Base-by-base conservation (phyloP, 805 yeast species). In the Peterozyma toletana region DNA sequence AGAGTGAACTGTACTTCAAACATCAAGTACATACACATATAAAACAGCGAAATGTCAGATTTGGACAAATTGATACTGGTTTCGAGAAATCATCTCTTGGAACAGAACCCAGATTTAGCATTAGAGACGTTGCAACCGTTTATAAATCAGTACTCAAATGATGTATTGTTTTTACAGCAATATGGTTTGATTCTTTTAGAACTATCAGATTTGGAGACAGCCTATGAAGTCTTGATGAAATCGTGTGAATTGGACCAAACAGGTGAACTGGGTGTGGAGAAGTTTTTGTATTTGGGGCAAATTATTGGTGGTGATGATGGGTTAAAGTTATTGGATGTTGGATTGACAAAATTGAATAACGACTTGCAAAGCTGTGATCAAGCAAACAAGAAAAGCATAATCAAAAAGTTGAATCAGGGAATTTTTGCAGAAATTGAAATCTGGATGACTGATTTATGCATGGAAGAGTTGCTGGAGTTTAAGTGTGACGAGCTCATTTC, bases 371-470 rank as follows among this genome's bases (percentile, higher is more conserved):
- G 52, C 2, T 58, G 15, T 9, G 17, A 29, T 11, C 18, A 29
- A 17, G 59, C 40, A 11, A 31, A 33, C 11, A 52, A 57, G 38
- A 55, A 59, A 43, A 70, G 70, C 47, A 63, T 75, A 36, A 59
- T 73, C 15, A 75, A 75, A 49, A 86, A 84, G 57, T 58, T 87
- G 39, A 78, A 83, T 50, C 85, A 81, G 56, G 96, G 91, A 0
- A 67, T 87, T 27, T 80, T 91, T 52, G 82, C 96, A 6, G 75
- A 83, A 67, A 85, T 93, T 55, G 99, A 91, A 63, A 84, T 87
- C 45, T 90, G 96, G 96, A 87, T 89, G 97, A 91, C 98, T 1
- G 97, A 91, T 67, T 68, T 90, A 50, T 90, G 98, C 67, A 88
- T 90, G 96, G 95, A 87, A 55, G 79, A 79, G 2, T 80, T 83